These are phyloP conservation scores for Verticillium nonalfalfae DNA, from an alignment of 2,329 filamentous ascomycete genomes.

Conservation along the genomic window DNA sequence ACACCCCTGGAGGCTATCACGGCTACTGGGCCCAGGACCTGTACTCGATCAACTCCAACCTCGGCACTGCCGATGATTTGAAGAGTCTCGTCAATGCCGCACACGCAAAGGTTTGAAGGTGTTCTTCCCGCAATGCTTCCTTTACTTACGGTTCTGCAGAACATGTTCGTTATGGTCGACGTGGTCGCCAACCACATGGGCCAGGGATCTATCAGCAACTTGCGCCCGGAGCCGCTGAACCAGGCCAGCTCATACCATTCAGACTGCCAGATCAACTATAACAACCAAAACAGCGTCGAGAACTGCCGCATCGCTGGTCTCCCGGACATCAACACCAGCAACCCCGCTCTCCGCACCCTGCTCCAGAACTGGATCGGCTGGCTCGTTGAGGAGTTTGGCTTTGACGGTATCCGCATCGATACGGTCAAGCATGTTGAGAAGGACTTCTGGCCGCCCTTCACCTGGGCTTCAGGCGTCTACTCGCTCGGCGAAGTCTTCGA, in stretches of 20 bases:
- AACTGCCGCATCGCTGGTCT: slow-evolving; percentile 53
- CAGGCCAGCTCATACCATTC: slow-evolving; percentile 52
- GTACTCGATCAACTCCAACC: slow-evolving; percentile 48
- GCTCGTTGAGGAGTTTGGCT: slow-evolving; percentile 53
- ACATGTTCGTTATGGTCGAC: slow-evolving; percentile 51
- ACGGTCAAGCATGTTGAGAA: slow-evolving; percentile 56
- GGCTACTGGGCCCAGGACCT: slow-evolving; percentile 49
- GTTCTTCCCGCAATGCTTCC: neutral
- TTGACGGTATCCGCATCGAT: slow-evolving; percentile 57
- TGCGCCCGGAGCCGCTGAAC: slow-evolving; percentile 37
- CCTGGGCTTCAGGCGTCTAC: slow-evolving; percentile 49
- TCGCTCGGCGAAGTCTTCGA: slow-evolving; percentile 55
- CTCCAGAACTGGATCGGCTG: slow-evolving; percentile 53
- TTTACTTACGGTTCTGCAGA: slow-evolving; percentile 11
- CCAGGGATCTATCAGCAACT: slow-evolving; percentile 40
- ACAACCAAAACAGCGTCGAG: slow-evolving; percentile 38
- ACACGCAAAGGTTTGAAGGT: slow-evolving; percentile 43
- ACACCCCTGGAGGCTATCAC: slow-evolving; percentile 40
- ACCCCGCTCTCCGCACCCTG: slow-evolving; percentile 36
- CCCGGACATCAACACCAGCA: slow-evolving; percentile 55
- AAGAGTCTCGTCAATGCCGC: slow-evolving; percentile 47
- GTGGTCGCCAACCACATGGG: slow-evolving; percentile 55
- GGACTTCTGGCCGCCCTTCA: slow-evolving; percentile 50
- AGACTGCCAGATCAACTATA: slow-evolving; percentile 52
- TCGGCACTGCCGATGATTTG: slow-evolving; percentile 54